These are phyloP conservation scores for Cyclotella choctawhatcheeana DNA, from an alignment of 108 stramenopile species.

Conservation along the genomic window DNA sequence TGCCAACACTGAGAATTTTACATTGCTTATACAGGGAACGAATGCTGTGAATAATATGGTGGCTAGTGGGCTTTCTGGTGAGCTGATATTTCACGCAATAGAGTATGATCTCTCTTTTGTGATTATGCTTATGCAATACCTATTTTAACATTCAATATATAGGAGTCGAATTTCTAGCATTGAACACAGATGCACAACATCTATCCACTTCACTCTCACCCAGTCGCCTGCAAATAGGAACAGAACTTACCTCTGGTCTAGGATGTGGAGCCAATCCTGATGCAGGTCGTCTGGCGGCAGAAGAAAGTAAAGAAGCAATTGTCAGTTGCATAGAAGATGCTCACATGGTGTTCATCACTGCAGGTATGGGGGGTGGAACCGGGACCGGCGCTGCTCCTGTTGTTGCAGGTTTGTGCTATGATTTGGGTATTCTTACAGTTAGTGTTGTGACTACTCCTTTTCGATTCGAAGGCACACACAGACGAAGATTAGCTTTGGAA, in stretches of 20 bases:
- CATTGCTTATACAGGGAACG: too few species aligned
- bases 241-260: conserved; percentile 72
- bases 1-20: too few species aligned
- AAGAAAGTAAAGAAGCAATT: conserved; percentile 71
- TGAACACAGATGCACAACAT: conserved; percentile 89
- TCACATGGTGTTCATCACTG: conserved; percentile 86
- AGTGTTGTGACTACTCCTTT: conserved; percentile 91
- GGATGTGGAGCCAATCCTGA: conserved; percentile 85
- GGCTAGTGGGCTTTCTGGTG: conserved; percentile 49
- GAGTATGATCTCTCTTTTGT: background rate
- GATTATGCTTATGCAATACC: background rate
- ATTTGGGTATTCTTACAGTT: conserved; percentile 79
- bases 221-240: conserved; percentile 63
- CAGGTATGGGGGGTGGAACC: conserved; percentile 87
- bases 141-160: background rate
- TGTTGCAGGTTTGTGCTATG: conserved; percentile 79
- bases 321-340: conserved; percentile 54
- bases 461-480: conserved; percentile 77
- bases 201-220: conserved; percentile 47
- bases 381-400: conserved; percentile 86
- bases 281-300: conserved; percentile 76
- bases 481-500: conserved; percentile 69
- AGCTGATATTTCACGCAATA: too few species aligned
- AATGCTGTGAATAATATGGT: conserved; percentile 79
- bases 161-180: conserved; percentile 80